Percentiles rank a stretch among this genome's conserved stretches.
Conservation (phyloP, 208 protist species). For the Trypanosoma caninum region DNA sequence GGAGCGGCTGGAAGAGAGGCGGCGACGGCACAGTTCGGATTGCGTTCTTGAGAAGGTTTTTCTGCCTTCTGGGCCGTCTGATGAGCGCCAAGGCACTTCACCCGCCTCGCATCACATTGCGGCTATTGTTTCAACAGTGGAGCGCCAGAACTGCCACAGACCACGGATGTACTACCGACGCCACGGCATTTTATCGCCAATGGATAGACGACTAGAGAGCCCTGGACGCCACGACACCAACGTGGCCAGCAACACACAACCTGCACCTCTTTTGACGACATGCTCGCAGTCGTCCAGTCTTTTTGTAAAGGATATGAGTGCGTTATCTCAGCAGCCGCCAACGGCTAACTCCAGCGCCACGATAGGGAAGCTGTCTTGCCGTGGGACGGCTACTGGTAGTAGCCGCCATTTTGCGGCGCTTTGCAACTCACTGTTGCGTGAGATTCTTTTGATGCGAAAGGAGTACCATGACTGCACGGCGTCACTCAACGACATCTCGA, state of each 20-base stretch:
- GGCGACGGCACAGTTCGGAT: conserved; percentile 10
- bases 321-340: background rate
- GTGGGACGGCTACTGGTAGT: conserved; percentile 10
- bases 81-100: conserved; percentile 12
- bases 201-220: conserved; percentile 8
- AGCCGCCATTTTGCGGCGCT: conserved; percentile 32
- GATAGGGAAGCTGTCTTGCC: background rate
- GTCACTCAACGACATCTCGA: conserved; percentile 43
- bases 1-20: background rate
- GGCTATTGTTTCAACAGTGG: conserved; percentile 66
- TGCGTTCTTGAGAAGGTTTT: conserved; percentile 17
- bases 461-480: conserved; percentile 46
- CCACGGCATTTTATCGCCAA: conserved; percentile 21
- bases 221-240: conserved; percentile 4
- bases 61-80: conserved; percentile 24
- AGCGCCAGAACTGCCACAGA: conserved; percentile 65
- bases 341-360: background rate
- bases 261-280: background rate
- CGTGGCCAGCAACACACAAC: background rate
- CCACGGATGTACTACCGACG: conserved; percentile 58
- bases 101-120: conserved; percentile 57
- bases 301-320: background rate
- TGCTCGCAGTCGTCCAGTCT: background rate
- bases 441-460: conserved; percentile 39
- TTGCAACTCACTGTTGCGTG: conserved; percentile 45